A percentile compares a stretch with the other conserved stretches of the same genome.
Evolutionary conservation across 768 basidiomycete species (phyloP).

Genomic region (Hygrocybe coccinea): DNA sequence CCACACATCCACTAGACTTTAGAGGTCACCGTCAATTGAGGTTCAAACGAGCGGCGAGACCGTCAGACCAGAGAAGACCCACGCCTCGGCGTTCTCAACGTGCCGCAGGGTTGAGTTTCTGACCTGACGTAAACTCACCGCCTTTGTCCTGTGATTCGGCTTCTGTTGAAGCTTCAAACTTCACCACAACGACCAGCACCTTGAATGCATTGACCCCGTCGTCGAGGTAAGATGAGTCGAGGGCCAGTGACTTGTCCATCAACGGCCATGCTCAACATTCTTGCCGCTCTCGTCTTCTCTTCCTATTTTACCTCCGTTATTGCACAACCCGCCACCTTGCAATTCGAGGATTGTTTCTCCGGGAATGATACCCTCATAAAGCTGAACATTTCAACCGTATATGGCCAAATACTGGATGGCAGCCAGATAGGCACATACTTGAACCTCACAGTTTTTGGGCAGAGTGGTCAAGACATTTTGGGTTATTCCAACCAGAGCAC

Average conservation of each 20-base stretch:
- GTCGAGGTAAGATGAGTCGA: not conserved
- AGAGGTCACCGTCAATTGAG: no score
- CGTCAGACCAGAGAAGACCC: no score
- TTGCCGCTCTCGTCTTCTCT: conserved; percentile 25
- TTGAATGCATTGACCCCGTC: not conserved
- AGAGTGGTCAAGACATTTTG: conserved; percentile 51
- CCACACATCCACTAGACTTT: no score
- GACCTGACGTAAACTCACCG: not conserved
- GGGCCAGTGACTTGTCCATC: not conserved
- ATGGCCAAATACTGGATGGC: conserved; percentile 59
- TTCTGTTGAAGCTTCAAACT: no score
- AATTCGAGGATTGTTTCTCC: conserved; percentile 66
- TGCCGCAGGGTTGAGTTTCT: no score
- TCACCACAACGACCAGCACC: no score
- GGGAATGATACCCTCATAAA: conserved; percentile 51
- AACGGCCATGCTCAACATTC: not conserved
- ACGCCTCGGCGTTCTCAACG: no score
- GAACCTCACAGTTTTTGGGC: conserved; percentile 71
- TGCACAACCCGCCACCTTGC: conserved; percentile 57
- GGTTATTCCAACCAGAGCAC: conserved; percentile 56
- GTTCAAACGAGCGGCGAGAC: no score
- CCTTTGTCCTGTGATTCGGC: no score
- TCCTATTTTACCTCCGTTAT: conserved; percentile 18
- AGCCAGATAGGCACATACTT: conserved; percentile 43
- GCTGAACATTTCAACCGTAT: conserved; percentile 64